Base-by-base conservation (phyloP, 2,329 filamentous ascomycete genomes). In the Chaetomiaceae sp. region DNA sequence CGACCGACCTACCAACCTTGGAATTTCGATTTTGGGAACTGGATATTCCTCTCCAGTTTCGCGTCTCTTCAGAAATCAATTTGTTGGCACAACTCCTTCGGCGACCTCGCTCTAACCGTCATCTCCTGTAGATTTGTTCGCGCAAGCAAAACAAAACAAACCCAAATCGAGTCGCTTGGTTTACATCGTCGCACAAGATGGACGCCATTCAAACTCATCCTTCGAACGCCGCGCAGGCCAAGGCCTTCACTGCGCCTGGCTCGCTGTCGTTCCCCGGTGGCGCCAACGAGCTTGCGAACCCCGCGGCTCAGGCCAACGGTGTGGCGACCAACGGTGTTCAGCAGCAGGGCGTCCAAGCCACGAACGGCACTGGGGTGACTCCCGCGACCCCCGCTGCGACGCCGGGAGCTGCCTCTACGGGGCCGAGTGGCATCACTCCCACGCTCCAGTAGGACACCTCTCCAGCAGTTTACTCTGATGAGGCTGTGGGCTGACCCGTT, bases 201-300 rank as follows among this genome's bases (percentile, higher is more conserved):
- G 89, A 95, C 69, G 82, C 83, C 64, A 86, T 95, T 64, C 90
- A 89, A 65, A 93, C 92, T 62, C 93, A 97, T 68, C 93, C 93
- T 43, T 81, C 86, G 60, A 97, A 84, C 68, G 91, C 92, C 64
- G 82, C 86, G 61, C 91, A 97, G 81, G 93, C 93, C 59, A 93
- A 93, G 79, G 89, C 88, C 67, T 96, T 97, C 73, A 95, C 91
- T 64, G 90, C 89, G 54, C 88, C 91, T 50, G 87, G 89, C 59
- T 96, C 90, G 62, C 79, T 97, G 62, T 95, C 91, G 55, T 97
- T 95, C 71, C 91, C 92, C 47, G 87, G 87, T 66, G 89, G 85
- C 57, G 83, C 85, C 63, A 83, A 83, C 62, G 89, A 95, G 67
- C 70, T 96, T 68, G 92, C 89, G 53, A 89, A 89, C 56, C 89